A percentile compares a stretch with the other conserved stretches of the same genome.
phyloP scores from a whole-genome alignment of 805 yeast genomes.

The Myxozyma mucilagina region DNA sequence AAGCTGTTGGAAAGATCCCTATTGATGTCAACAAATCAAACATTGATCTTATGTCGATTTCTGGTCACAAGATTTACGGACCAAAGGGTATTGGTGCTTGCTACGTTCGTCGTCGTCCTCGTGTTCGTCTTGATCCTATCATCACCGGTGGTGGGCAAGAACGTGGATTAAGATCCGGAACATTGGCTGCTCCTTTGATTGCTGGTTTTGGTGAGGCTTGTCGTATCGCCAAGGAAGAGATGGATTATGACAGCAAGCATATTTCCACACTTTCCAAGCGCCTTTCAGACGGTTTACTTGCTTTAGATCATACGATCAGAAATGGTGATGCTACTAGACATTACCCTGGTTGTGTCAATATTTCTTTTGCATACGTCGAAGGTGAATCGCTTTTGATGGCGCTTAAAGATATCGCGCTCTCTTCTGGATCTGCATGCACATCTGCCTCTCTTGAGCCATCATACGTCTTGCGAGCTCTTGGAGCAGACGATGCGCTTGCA shows the following conservation, averaged over 20 bases:
- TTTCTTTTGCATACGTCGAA: constrained; percentile 95
- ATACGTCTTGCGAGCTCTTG: constrained; percentile 92
- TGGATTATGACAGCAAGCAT: constrained; percentile 69
- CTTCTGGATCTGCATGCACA: constrained; percentile 98
- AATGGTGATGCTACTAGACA: constrained; percentile 78
- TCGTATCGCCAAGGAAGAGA: constrained; percentile 72
- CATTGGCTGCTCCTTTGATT: constrained; percentile 93
- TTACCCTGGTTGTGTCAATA: constrained; percentile 93
- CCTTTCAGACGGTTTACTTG: constrained; percentile 67
- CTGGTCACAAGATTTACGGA: constrained; percentile 96
- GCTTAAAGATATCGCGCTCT: constrained; percentile 90
- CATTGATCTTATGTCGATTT: constrained; percentile 88
- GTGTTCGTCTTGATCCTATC: constrained; percentile 93
- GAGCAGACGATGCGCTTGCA: constrained; percentile 94
- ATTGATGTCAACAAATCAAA: constrained; percentile 91
- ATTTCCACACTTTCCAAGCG: constrained; percentile 70
- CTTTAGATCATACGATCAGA: constrained; percentile 83
- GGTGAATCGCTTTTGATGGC: constrained; percentile 99
- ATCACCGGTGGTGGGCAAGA: constrained; percentile 99
- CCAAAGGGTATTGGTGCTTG: constrained; percentile 98
- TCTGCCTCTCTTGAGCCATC: constrained; percentile 98
- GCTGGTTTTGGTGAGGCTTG: constrained; percentile 98
- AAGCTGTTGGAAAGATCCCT: constrained; percentile 92
- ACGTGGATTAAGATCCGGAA: constrained; percentile 95
- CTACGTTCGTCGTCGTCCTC: constrained; percentile 94